Evolutionary conservation across 1,139 yeast species (phyloP), one percentile per base, ranked within the genome.

Genomic region (Geotrichum histeridarum): DNA sequence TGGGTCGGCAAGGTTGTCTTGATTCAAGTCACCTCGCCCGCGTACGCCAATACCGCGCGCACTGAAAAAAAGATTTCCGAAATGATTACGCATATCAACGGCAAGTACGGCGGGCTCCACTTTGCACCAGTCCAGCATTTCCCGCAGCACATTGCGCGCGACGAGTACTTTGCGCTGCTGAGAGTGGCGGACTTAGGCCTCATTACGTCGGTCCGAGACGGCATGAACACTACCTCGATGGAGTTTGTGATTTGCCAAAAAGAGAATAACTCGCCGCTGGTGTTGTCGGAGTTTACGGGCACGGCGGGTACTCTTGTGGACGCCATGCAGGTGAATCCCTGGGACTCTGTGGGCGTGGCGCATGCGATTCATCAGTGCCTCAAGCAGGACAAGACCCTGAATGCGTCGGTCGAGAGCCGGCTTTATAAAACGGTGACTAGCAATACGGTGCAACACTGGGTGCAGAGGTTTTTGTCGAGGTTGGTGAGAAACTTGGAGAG

Each of bases 221-320:
- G 98, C 56, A 90, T 93, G 88, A 93, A 90, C 71, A 90, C 97
- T 11, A 93, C 98, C 0, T 87, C 96, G 0, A 73, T 91, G 59
- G 99, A 93, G 69, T 93, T 83, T 69, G 95, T 91, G 42, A 82
- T 91, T 35, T 86, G 96, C 63, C 98, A 94, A 70, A 82, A 86
- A 64, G 73, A 79, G 48, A 77, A 80, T 57, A 78, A 79, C 60
- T 82, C 86, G 7, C 97, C 97, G 0, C 76, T 56, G 18, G 50
- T 56, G 15, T 73, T 12, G 48, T 86, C 96, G 30, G 99, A 93
- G 71, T 93, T 93, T 66, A 86, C 96, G 46, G 99, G 99, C 51
- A 84, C 95, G 2, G 86, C 96, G 0, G 80, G 91, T 2, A 84
- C 87, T 1, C 73, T 93, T 55, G 78, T 77, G 49, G 95, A 88